A percentile compares a stretch with the other conserved stretches of the same genome.
phyloP scores from a whole-genome alignment of 2,329 filamentous ascomycete genomes.

The Sclerotinia glacialis region DNA sequence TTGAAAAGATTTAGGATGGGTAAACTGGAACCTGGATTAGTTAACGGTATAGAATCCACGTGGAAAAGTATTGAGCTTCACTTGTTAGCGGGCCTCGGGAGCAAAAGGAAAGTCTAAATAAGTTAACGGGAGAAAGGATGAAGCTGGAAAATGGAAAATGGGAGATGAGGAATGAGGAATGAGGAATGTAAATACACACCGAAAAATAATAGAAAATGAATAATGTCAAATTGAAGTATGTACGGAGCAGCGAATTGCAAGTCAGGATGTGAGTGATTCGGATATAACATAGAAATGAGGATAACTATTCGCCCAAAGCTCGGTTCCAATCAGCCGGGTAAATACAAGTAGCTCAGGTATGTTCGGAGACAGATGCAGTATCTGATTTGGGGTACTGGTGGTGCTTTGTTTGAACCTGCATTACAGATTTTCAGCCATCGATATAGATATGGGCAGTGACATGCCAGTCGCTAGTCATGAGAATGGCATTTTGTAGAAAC shows the following conservation, averaged over 20 bases:
- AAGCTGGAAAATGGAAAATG: background rate
- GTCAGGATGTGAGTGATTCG: too few relatives aligned
- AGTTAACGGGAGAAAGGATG: background rate
- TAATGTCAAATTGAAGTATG: too few relatives aligned
- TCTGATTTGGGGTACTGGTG: too few relatives aligned
- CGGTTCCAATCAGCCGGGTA: background rate
- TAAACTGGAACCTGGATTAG: background rate
- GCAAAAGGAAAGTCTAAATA: background rate
- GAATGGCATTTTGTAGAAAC: background rate
- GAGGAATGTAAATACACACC: background rate
- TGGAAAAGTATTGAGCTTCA: background rate
- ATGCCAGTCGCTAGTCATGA: background rate
- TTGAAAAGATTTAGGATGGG: background rate
- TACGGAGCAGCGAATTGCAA: too few relatives aligned
- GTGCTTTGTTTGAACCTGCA: background rate
- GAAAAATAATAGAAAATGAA: background rate
- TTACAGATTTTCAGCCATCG: background rate
- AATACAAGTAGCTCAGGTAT: background rate
- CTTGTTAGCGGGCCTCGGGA: background rate
- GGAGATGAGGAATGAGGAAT: too few relatives aligned
- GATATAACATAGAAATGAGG: too few relatives aligned
- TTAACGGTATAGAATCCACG: background rate
- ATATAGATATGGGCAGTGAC: background rate
- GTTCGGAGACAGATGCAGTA: background rate
- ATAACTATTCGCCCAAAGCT: background rate